Percentiles rank a stretch among this genome's conserved stretches.
Evolutionary conservation across 148 eudicot species (phyloP).

Genomic region (Amaranthus hypochondriacus): DNA sequence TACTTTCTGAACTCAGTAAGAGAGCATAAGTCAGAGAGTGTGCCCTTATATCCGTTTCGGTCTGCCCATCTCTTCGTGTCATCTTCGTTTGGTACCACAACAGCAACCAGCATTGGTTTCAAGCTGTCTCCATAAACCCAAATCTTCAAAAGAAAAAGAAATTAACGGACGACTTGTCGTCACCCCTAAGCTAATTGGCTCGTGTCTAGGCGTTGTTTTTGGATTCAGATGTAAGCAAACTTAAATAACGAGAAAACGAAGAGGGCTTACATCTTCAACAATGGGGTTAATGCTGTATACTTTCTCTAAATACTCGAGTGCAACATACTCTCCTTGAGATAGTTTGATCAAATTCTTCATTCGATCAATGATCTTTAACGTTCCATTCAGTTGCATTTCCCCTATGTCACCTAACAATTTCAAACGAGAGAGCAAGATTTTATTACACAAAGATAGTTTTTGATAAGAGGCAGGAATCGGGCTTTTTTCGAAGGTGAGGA

Average conservation of each 20-base stretch:
- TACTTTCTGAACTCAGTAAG: slow-evolving; percentile 42
- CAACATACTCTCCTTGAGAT: slow-evolving; percentile 97
- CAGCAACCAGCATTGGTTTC: slow-evolving; percentile 84
- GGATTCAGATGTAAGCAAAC: background rate
- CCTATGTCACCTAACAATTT: slow-evolving; percentile 78
- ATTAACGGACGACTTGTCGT: background rate
- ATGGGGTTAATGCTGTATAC: slow-evolving; percentile 64
- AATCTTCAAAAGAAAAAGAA: slow-evolving; percentile 39
- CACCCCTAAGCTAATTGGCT: too few species aligned
- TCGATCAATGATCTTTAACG: slow-evolving; percentile 77
- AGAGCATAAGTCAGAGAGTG: slow-evolving; percentile 45
- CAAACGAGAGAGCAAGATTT: background rate
- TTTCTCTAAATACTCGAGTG: slow-evolving; percentile 84
- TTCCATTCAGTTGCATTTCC: slow-evolving; percentile 83
- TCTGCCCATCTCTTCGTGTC: slow-evolving; percentile 64
- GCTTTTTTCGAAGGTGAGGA: background rate
- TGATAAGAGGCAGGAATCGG: background rate
- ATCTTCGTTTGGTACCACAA: slow-evolving; percentile 81
- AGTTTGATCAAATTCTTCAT: slow-evolving; percentile 90
- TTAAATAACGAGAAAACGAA: background rate
- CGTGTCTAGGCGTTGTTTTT: too few species aligned
- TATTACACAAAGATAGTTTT: background rate
- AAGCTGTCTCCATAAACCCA: slow-evolving; percentile 95
- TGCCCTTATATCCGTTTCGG: slow-evolving; percentile 45
- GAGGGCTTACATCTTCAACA: slow-evolving; percentile 76